phyloP scores from a whole-genome alignment of 495 filamentous ascomycete genomes.

The Cairneyella variabilis region DNA sequence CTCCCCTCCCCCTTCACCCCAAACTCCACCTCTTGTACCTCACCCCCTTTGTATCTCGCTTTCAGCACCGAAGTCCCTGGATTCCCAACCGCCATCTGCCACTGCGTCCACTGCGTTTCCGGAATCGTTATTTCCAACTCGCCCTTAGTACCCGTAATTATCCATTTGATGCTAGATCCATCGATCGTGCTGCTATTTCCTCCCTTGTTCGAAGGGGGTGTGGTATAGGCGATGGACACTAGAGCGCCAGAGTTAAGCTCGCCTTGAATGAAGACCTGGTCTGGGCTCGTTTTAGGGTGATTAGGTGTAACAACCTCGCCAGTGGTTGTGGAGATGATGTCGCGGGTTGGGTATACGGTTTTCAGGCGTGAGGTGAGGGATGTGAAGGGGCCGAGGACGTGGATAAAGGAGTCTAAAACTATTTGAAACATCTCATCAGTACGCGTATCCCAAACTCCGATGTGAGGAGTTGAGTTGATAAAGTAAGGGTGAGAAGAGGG shows the following conservation, averaged over 20 bases:
- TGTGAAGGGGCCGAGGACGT: conserved; percentile 37
- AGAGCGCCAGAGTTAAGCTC: conserved; percentile 33
- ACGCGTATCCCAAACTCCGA: background rate
- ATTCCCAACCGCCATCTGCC: too few species aligned
- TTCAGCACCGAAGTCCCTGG: too few species aligned
- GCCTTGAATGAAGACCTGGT: conserved; percentile 44
- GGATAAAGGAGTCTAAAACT: conserved; percentile 29
- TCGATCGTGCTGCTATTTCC: background rate
- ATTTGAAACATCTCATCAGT: background rate
- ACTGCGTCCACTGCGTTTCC: too few species aligned
- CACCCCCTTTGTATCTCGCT: too few species aligned
- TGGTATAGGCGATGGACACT: conserved; percentile 33
- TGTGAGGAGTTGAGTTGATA: too few species aligned
- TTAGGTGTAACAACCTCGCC: conserved; percentile 26
- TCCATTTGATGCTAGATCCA: background rate
- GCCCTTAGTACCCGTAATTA: too few species aligned
- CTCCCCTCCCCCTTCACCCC: too few species aligned
- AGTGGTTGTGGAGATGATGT: conserved; percentile 24
- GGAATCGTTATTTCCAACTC: too few species aligned
- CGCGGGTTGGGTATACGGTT: conserved; percentile 27
- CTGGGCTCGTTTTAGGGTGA: conserved; percentile 30
- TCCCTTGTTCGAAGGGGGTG: too few species aligned
- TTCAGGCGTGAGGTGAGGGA: conserved; percentile 29
- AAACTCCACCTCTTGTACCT: too few species aligned
- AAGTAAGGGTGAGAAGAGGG: background rate